These are phyloP conservation scores for Cucurbita maxima DNA, from an alignment of 306 rosid genomes.

Conservation along the genomic window DNA sequence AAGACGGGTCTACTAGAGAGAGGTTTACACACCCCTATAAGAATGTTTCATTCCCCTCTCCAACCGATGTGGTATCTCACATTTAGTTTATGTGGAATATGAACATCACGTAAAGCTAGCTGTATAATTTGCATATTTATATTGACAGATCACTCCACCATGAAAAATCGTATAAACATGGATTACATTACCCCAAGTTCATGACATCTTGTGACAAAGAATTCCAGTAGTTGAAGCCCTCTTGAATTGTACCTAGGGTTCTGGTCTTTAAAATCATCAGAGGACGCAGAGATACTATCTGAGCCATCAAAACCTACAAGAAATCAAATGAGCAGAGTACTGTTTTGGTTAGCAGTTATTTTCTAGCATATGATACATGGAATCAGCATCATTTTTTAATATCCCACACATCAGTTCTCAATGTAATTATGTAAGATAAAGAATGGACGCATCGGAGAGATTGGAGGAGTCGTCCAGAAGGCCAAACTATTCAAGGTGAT, in stretches of 20 bases:
- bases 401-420: neutral
- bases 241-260: conserved; percentile 31
- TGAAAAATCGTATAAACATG: neutral
- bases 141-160: neutral
- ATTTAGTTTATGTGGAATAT: neutral
- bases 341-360: neutral
- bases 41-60: too few relatives aligned
- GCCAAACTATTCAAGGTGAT: neutral
- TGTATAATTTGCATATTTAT: neutral
- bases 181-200: conserved; percentile 69
- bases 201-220: conserved; percentile 69
- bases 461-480: neutral
- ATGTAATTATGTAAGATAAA: neutral
- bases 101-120: neutral
- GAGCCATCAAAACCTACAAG: conserved; percentile 59
- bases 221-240: conserved; percentile 71
- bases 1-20: too few relatives aligned
- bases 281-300: conserved; percentile 78
- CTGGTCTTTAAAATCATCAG: conserved; percentile 58
- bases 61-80: too few relatives aligned
- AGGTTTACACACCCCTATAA: too few relatives aligned
- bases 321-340: conserved; percentile 4
- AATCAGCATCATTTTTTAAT: neutral
- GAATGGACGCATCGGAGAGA: neutral
- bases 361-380: neutral